Conservation (phyloP, 2,329 filamentous ascomycete species). For the Aspergillus pseudoterreus region DNA sequence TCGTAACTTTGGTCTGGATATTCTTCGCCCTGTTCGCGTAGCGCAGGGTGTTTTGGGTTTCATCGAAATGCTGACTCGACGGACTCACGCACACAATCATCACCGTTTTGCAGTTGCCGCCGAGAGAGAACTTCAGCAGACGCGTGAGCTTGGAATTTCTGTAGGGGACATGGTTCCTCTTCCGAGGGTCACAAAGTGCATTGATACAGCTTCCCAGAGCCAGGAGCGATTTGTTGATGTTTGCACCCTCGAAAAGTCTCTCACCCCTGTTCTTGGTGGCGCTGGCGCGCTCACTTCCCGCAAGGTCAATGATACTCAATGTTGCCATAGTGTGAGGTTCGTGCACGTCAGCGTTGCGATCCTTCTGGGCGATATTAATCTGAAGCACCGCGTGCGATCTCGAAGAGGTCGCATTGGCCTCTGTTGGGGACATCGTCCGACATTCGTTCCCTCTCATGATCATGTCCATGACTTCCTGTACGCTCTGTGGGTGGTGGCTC, state of each 20-base stretch:
- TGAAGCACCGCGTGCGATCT: slow-evolving; percentile 95
- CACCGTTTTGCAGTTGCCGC: slow-evolving; percentile 97
- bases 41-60: slow-evolving; percentile 94
- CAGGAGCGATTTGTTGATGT: slow-evolving; percentile 98
- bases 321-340: slow-evolving; percentile 98
- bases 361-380: slow-evolving; percentile 92
- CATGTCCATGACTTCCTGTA: slow-evolving; percentile 98
- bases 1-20: slow-evolving; percentile 98
- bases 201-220: slow-evolving; percentile 97
- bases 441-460: slow-evolving; percentile 93
- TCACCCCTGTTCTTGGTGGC: slow-evolving; percentile 96
- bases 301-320: slow-evolving; percentile 94
- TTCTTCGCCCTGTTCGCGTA: slow-evolving; percentile 99
- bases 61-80: slow-evolving; percentile 93
- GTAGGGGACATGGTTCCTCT: slow-evolving; percentile 92
- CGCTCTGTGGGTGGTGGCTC: slow-evolving; percentile 84
- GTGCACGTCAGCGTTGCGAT: slow-evolving; percentile 85
- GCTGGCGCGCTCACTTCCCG: slow-evolving; percentile 91
- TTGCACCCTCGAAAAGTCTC: slow-evolving; percentile 85
- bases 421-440: slow-evolving; percentile 92
- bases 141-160: slow-evolving; percentile 96
- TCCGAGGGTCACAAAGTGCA: slow-evolving; percentile 87
- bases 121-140: slow-evolving; percentile 91
- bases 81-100: slow-evolving; percentile 99
- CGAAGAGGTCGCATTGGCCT: slow-evolving; percentile 95